Evolutionary conservation across 352 stramenopile species (phyloP), one percentile per base, ranked within the genome.

Genomic region (Globisporangium spinosum): DNA sequence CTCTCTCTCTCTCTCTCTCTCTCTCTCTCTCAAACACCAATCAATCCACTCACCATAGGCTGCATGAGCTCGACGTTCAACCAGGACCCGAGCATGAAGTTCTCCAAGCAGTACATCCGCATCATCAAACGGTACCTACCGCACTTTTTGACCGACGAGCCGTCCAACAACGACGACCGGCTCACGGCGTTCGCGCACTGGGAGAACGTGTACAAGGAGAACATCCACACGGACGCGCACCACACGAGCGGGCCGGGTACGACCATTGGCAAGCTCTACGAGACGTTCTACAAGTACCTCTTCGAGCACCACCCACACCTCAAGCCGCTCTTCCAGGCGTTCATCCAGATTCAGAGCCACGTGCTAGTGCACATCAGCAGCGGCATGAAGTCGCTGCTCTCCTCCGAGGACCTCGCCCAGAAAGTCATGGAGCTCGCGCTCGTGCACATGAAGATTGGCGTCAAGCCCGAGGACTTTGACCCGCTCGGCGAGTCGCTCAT

Each of bases 391-490:
- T 83, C 74, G 3, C 69, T 91, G 27, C 69, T 91, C 1, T 76
- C 74, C 43, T 83, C 74, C 9, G 73, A 89, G 25, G 73, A 89
- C 55, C 71, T 87, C 17, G 81, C 87, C 45, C 68, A 84, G 15
- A 87, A 88, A 47, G 80, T 89, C 23, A 77, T 88, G 67, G 74
- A 82, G 29, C 65, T 89, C 20, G 72, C 82, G 23, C 73, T 87
- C 22, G 69, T 88, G 20, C 82, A 90, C 72, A 76, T 88, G 62
- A 87, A 89, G 61, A 88, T 89, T 51, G 79, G 83, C 27, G 77
- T 91, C n/a, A 82, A 85, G 45, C 76, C 78, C 32, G 72, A 87
- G 13, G 80, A 91, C 62, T 88, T 91, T 56, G 79, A 89, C 49
- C 77, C 81, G 12, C 70, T 91, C 0, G 79, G 83, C 15, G 73